These are phyloP conservation scores for Fulvia fulva DNA, from an alignment of 2,329 filamentous ascomycete genomes.

Conservation along the genomic window DNA sequence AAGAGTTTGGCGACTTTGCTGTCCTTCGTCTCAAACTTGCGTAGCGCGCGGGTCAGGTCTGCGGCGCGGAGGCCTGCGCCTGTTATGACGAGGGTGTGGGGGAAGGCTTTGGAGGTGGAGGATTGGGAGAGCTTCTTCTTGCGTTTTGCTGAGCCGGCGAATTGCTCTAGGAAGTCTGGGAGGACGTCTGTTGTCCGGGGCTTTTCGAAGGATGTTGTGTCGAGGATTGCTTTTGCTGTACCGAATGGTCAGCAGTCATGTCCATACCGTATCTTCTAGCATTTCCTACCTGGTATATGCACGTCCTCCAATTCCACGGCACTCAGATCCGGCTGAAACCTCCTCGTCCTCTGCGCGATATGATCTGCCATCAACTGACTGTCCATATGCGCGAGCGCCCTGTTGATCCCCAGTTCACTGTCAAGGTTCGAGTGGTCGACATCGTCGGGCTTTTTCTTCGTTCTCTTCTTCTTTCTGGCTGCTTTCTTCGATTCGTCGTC, in stretches of 20 bases:
- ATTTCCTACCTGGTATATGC: conserved; percentile 65
- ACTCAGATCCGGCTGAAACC: conserved; percentile 77
- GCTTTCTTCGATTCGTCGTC: conserved; percentile 34
- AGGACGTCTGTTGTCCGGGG: conserved; percentile 67
- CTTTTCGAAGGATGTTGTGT: conserved; percentile 72
- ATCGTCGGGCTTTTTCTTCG: conserved; percentile 57
- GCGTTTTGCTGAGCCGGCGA: conserved; percentile 39
- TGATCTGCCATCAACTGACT: conserved; percentile 79
- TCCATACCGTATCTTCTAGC: too few relatives aligned
- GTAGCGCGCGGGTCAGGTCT: conserved; percentile 71
- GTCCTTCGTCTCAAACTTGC: conserved; percentile 75
- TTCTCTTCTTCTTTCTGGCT: conserved; percentile 41
- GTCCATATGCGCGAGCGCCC: conserved; percentile 77
- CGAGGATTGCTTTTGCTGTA: conserved; percentile 67
- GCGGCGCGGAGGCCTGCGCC: conserved; percentile 80
- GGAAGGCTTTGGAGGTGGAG: conserved; percentile 58
- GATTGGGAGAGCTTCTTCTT: conserved; percentile 57
- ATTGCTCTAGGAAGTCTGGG: conserved; percentile 70
- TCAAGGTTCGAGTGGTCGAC: conserved; percentile 58
- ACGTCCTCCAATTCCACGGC: conserved; percentile 79
- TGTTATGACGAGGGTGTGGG: conserved; percentile 84
- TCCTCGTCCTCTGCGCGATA: conserved; percentile 70
- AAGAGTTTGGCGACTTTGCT: conserved; percentile 84
- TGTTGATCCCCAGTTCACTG: conserved; percentile 61
- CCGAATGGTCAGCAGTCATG: conserved; percentile 16